Percentiles rank a stretch among this genome's conserved stretches.
Conservation (phyloP, 495 filamentous ascomycete species). For the Aspergillus indologenus region DNA sequence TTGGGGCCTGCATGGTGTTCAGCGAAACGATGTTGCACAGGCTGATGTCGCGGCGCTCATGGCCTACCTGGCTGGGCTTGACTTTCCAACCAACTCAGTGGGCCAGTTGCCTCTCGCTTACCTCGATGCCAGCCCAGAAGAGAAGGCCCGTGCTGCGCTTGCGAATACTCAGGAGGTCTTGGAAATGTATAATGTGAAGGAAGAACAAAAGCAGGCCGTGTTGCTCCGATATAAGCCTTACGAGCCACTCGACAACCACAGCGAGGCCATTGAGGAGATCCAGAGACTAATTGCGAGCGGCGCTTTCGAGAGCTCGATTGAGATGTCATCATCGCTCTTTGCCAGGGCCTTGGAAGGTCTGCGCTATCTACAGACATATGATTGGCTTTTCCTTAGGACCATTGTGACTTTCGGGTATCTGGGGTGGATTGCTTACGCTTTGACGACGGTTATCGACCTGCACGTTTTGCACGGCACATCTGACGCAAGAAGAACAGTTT, state of each 20-base stretch:
- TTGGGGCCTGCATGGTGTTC: constrained; percentile 79
- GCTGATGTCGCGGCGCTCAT: constrained; percentile 96
- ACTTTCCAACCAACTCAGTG: constrained; percentile 95
- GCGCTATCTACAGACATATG: constrained; percentile 91
- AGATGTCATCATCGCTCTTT: constrained; percentile 70
- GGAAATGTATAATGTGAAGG: constrained; percentile 97
- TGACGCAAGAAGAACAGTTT: constrained; percentile 59
- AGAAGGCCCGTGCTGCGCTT: constrained; percentile 81
- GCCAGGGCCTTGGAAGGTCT: constrained; percentile 77
- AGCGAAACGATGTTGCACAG: constrained; percentile 86
- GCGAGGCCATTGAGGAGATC: constrained; percentile 61
- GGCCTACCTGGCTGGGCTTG: constrained; percentile 87
- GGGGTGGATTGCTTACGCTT: constrained; percentile 93
- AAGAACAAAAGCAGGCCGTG: constrained; percentile 72
- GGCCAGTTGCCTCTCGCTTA: constrained; percentile 87
- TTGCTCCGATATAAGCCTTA: constrained; percentile 78
- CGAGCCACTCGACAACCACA: constrained; percentile 52
- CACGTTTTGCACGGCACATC: constrained; percentile 78
- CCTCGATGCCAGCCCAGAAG: constrained; percentile 62
- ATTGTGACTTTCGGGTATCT: constrained; percentile 91
- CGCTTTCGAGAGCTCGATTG: constrained; percentile 70
- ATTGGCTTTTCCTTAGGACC: constrained; percentile 97
- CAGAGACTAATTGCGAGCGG: constrained; percentile 62
- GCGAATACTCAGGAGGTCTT: constrained; percentile 86
- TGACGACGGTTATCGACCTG: constrained; percentile 86